Conservation (phyloP, 31 red algal genomes). For the Porphyra umbilicalis region DNA sequence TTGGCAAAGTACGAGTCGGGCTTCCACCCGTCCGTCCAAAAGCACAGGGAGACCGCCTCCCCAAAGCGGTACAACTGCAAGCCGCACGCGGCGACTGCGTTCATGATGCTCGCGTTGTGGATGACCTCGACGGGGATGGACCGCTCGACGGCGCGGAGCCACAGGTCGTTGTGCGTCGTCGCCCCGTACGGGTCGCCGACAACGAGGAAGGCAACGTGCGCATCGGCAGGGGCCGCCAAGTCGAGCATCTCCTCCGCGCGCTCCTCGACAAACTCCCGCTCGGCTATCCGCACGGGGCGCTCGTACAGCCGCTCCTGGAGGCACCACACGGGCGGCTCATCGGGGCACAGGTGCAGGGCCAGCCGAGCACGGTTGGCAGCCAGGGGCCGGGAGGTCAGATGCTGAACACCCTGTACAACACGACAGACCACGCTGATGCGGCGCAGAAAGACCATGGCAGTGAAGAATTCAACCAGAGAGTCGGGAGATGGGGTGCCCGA, state of each 20-base stretch:
- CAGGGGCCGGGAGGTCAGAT: background rate
- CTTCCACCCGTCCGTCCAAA: constrained; percentile 65
- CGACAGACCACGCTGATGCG: too few relatives aligned
- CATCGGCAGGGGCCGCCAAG: constrained; percentile 20
- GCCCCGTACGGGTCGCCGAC: constrained; percentile 97
- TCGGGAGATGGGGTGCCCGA: too few relatives aligned
- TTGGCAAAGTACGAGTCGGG: constrained; percentile 84
- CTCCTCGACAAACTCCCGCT: constrained; percentile 93
- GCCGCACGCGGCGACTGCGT: constrained; percentile 81
- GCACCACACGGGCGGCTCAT: background rate
- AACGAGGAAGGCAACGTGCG: constrained; percentile 91
- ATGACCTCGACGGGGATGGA: constrained; percentile 54
- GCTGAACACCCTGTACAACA: background rate
- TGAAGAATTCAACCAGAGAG: too few relatives aligned
- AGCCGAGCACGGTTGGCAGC: background rate
- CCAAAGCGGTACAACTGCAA: constrained; percentile 96
- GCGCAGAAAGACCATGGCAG: too few relatives aligned
- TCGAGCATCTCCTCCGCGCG: constrained; percentile 50
- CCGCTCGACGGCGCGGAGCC: constrained; percentile 64
- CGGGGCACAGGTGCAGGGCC: background rate
- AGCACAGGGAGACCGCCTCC: constrained; percentile 73
- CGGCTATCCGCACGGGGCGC: constrained; percentile 48
- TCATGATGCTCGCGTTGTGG: constrained; percentile 92
- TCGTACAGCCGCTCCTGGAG: constrained; percentile 58
- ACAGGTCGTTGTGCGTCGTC: constrained; percentile 92